A percentile compares a stretch with the other conserved stretches of the same genome.
phyloP scores from a whole-genome alignment of 495 filamentous ascomycete species.

The Aspergillus biplanus region DNA sequence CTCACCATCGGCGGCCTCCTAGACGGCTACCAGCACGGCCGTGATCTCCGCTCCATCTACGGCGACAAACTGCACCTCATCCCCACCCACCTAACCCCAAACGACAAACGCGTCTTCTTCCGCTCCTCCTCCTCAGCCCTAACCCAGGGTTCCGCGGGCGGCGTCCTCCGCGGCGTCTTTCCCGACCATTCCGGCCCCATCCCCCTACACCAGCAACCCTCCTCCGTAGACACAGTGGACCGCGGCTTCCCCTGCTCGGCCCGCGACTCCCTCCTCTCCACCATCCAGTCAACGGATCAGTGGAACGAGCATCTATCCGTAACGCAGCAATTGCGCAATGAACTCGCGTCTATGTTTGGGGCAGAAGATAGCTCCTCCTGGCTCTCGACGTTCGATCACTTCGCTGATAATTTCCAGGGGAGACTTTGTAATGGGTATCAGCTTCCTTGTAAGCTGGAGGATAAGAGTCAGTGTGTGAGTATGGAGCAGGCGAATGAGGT shows the following conservation, averaged over 20 bases:
- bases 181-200: constrained; percentile 38
- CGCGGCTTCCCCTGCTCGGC: constrained; percentile 42
- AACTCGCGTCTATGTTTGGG: constrained; percentile 41
- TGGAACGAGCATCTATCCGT: constrained; percentile 45
- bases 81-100: constrained; percentile 20
- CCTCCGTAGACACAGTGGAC: constrained; percentile 43
- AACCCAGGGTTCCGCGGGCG: constrained; percentile 44
- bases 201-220: constrained; percentile 45
- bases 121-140: constrained; percentile 44
- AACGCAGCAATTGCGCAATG: constrained; percentile 35
- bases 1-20: constrained; percentile 48
- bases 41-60: constrained; percentile 44
- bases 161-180: constrained; percentile 45
- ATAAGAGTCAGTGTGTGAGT: constrained; percentile 38
- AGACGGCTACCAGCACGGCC: constrained; percentile 48
- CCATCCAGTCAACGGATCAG: constrained; percentile 33
- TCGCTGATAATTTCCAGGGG: constrained; percentile 49
- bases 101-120: constrained; percentile 40
- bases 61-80: constrained; percentile 39
- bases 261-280: constrained; percentile 28
- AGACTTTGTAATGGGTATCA: constrained; percentile 49
- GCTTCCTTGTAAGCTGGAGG: constrained; percentile 37
- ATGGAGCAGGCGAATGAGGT: constrained; percentile 39
- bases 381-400: constrained; percentile 47
- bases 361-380: constrained; percentile 32